Percentiles rank a stretch among this genome's conserved stretches.
These are phyloP conservation scores for Sarcodon sp. DNA, from an alignment of 768 basidiomycete genomes.

Conservation along the genomic window DNA sequence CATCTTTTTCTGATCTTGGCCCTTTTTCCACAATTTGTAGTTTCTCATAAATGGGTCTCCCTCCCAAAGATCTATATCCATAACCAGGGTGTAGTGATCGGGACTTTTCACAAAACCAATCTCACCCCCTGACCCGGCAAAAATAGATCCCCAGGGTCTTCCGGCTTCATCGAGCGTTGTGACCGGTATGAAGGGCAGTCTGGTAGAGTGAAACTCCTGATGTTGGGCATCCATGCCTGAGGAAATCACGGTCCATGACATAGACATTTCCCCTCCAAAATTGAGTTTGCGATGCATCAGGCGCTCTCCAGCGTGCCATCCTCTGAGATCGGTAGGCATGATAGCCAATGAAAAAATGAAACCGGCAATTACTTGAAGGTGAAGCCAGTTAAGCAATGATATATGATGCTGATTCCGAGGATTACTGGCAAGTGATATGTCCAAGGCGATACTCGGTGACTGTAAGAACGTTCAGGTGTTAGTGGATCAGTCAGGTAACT, in stretches of 20 bases:
- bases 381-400: no score
- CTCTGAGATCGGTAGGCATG: conserved; percentile 9
- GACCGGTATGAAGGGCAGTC: conserved; percentile 41
- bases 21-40: conserved; percentile 1
- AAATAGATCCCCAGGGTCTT: conserved; percentile 49
- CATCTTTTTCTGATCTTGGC: conserved; percentile 1
- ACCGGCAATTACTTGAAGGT: no score
- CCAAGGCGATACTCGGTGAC: no score
- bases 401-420: no score
- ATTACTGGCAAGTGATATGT: no score
- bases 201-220: conserved; percentile 31
- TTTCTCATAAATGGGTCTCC: conserved; percentile 42
- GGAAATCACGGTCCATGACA: conserved; percentile 25
- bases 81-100: conserved; percentile 21
- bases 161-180: conserved; percentile 36
- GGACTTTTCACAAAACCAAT: conserved; percentile 31
- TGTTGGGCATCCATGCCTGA: conserved; percentile 38
- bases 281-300: conserved; percentile 35
- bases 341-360: no score
- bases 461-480: no score
- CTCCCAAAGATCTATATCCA: conserved; percentile 31
- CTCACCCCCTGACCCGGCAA: conserved; percentile 29
- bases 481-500: no score
- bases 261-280: conserved; percentile 21
- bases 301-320: conserved; percentile 36